Evolutionary conservation across 306 rosid species (phyloP).

Genomic region (Canavalia gladiata): DNA sequence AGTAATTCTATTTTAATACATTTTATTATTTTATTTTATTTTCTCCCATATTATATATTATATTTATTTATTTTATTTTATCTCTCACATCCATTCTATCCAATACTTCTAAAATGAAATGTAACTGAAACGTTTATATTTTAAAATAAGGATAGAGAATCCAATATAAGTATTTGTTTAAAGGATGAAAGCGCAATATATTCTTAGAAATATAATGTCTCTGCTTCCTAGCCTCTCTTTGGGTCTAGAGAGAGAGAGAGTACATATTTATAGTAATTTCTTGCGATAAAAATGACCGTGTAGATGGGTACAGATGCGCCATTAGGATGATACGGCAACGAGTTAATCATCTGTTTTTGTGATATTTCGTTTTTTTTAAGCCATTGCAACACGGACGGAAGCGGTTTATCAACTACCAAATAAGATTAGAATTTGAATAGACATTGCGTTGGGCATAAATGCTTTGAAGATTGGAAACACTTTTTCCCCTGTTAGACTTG

Average conservation of each 20-base stretch:
- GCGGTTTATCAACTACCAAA: not conserved
- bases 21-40: no score
- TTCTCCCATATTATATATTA: no score
- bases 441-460: conserved; percentile 19
- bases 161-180: no score
- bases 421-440: not conserved
- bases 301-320: not conserved
- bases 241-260: not conserved
- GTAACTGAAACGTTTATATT: no score
- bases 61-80: no score
- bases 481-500: not conserved
- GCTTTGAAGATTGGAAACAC: not conserved
- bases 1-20: no score
- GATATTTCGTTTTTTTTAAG: not conserved
- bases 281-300: not conserved
- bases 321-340: not conserved
- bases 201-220: no score
- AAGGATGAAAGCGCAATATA: no score
- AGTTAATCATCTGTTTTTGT: not conserved
- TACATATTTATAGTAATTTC: not conserved
- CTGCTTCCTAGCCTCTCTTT: not conserved
- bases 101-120: no score
- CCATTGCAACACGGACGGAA: not conserved
- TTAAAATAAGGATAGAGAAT: no score
- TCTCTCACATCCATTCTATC: no score